Evolutionary conservation across 1,284 basidiomycete species (phyloP), one percentile per base, ranked within the genome.

Genomic region (Heterobasidion occidentale): DNA sequence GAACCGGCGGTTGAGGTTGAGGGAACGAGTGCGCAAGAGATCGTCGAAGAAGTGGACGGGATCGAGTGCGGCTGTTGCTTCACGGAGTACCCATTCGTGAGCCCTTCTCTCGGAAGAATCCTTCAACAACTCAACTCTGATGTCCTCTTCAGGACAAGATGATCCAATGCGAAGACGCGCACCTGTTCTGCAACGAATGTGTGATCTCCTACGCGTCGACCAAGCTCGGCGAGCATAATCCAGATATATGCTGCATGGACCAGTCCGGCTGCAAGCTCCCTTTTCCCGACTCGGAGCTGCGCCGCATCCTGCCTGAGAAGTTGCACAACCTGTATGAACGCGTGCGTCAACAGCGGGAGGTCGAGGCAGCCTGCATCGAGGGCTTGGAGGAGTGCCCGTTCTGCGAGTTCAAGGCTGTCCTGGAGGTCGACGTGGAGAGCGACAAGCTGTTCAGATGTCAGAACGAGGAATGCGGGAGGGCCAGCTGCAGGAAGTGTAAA

Each of bases 11-110:
- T 63, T 58, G n/a, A n/a, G n/a, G n/a, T n/a, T n/a, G 58, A 60
- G 57, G 59, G 46, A 68, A 67, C 46, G 70, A 33, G 46, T 48
- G 46, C 17, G 17, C 35, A 75, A 44, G 71, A 74, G 59, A 64
- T 68, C n/a, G 50, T 11, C 11, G 74, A 73, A 36, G 75, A 75
- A 15, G 73, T 67, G 7, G 76, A 75, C 50, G 84, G 83, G 2
- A 79, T 91, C 47, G 88, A 92, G 64, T 94, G 92, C 63, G 88
- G 85, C 15, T 94, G 91, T 64, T 94, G 92, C 70, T 94, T 92
- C 65, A 73, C 79, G 5, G 74, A 73, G 3, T 89, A 85, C 60
- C 68, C 83, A 7, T 85, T 89, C 67, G 90, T 92, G 67, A 61
- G 90, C 72, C 34, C 55, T 53, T n/a, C 7, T 11, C 3, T 52